Percentiles rank a stretch among this genome's conserved stretches.
Conservation (phyloP, 2,329 filamentous ascomycete species). For the Verruconis gallopava region DNA sequence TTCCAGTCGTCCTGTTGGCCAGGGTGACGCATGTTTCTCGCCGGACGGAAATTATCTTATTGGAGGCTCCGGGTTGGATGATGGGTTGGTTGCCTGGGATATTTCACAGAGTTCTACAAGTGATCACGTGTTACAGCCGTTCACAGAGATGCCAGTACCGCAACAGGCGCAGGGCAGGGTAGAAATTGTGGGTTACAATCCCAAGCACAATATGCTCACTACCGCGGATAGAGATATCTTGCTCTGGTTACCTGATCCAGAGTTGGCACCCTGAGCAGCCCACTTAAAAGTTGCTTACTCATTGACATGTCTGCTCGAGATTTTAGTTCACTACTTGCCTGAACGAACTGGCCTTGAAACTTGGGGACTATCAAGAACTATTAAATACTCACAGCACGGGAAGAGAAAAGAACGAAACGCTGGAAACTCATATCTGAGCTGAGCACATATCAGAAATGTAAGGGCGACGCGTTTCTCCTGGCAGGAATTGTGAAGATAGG, state of each 20-base stretch:
- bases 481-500: no score
- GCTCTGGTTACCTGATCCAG: conserved; percentile 35
- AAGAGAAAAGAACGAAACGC: no score
- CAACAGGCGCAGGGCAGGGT: conserved; percentile 33
- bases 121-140: conserved; percentile 50
- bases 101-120: conserved; percentile 40
- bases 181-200: conserved; percentile 76
- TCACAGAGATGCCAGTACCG: conserved; percentile 46
- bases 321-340: no score
- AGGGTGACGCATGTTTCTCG: conserved; percentile 75
- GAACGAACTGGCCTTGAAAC: no score
- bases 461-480: no score
- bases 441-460: no score
- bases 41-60: conserved; percentile 83
- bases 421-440: no score
- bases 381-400: no score
- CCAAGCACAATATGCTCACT: conserved; percentile 80
- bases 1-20: conserved; percentile 29
- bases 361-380: no score
- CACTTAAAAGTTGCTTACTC: no score
- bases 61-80: conserved; percentile 48
- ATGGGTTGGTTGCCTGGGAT: conserved; percentile 56
- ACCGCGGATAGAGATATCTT: conserved; percentile 70
- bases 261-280: conserved; percentile 14
- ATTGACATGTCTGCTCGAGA: no score